Evolutionary conservation across 2,329 filamentous ascomycete genomes (phyloP).

Genomic region (Pestalotiopsis sp.): DNA sequence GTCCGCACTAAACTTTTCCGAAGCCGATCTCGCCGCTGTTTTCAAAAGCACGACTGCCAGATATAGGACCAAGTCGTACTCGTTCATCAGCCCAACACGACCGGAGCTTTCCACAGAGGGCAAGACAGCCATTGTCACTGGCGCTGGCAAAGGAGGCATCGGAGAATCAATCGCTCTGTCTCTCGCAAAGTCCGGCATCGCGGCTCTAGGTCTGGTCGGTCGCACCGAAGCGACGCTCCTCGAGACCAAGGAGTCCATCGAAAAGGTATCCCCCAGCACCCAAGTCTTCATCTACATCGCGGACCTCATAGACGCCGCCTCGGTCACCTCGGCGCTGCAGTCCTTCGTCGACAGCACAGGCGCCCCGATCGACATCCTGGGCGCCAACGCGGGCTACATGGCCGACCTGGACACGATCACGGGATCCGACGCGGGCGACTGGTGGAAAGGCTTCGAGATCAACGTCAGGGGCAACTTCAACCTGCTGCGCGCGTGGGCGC

Average conservation of each 20-base stretch:
- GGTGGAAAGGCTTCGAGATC: conserved; percentile 28
- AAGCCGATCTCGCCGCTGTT: neutral
- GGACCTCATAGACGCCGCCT: neutral
- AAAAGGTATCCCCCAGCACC: neutral
- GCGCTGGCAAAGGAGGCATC: conserved; percentile 8
- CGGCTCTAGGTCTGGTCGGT: conserved; percentile 5
- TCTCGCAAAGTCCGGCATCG: conserved; percentile 9
- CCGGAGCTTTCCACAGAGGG: conserved; percentile 7
- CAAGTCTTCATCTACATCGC: neutral
- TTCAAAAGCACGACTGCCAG: neutral
- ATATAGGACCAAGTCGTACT: neutral
- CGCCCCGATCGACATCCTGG: conserved; percentile 27
- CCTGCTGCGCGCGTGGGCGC: conserved; percentile 23
- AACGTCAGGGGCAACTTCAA: conserved; percentile 26
- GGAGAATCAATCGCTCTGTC: conserved; percentile 1
- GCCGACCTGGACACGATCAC: conserved; percentile 18
- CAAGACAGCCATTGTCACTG: conserved; percentile 8
- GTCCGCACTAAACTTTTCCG: neutral
- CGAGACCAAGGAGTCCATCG: neutral
- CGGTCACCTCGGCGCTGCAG: neutral
- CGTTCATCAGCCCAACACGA: conserved; percentile 5
- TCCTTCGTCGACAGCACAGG: conserved; percentile 3
- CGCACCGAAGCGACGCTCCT: conserved; percentile 8
- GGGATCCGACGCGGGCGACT: conserved; percentile 23
- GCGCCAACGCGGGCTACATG: conserved; percentile 30